phyloP scores from a whole-genome alignment of 2,329 filamentous ascomycete species.

The Trichoderma sp. region DNA sequence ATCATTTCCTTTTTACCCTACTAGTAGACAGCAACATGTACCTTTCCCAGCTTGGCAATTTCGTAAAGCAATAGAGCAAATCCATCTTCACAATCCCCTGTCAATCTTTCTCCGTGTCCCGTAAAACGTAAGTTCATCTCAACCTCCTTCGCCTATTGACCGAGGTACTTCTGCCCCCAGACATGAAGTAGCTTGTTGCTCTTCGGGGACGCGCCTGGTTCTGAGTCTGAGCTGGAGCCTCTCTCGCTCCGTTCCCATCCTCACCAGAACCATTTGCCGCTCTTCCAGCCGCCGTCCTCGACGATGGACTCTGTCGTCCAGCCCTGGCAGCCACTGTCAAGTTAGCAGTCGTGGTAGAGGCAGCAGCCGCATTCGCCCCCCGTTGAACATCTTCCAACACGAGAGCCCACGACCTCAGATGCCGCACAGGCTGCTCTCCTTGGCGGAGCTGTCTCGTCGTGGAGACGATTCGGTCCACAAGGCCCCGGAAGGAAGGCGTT shows the following conservation, averaged over 20 bases:
- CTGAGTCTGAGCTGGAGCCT: background rate
- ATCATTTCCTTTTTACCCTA: background rate
- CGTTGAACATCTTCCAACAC: slow-evolving; percentile 1
- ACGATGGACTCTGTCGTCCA: background rate
- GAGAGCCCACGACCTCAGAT: slow-evolving; percentile 4
- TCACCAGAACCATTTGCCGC: background rate
- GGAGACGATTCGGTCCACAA: background rate
- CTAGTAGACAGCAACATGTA: background rate
- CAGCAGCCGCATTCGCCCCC: background rate
- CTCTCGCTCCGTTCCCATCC: background rate
- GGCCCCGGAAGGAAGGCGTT: background rate
- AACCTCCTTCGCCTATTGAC: slow-evolving; percentile 1
- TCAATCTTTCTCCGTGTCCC: too few relatives aligned
- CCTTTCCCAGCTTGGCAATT: background rate
- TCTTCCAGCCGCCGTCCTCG: background rate
- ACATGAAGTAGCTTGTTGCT: background rate
- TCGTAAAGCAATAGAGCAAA: background rate
- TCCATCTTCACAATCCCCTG: background rate
- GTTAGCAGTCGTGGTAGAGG: background rate
- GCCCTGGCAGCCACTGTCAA: background rate
- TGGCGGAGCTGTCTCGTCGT: background rate
- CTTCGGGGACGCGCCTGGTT: background rate
- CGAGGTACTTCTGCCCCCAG: slow-evolving; percentile 18
- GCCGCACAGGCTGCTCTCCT: background rate
- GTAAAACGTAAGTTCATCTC: background rate